Conservation (phyloP, 129 eudicot genomes). For the Chrysanthemum makinoi region DNA sequence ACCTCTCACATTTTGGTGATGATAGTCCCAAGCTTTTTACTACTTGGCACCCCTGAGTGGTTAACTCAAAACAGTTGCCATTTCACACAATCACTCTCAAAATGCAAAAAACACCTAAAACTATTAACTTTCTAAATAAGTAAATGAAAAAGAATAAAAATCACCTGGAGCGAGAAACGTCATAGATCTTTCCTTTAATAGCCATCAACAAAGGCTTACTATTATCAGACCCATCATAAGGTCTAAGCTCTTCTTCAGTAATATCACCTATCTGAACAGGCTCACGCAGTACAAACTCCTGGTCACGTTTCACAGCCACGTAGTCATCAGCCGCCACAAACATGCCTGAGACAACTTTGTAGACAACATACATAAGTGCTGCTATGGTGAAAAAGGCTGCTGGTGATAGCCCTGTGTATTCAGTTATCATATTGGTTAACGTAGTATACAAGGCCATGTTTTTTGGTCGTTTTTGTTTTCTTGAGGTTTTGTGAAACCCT, state of each 20-base stretch:
- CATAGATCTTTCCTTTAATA: conserved; percentile 82
- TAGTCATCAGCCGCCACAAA: conserved; percentile 69
- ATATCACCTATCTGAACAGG: conserved; percentile 77
- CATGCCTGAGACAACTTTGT: conserved; percentile 61
- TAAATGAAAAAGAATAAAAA: no score
- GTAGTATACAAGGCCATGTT: conserved; percentile 32
- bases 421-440: conserved; percentile 36
- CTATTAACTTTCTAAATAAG: no score
- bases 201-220: conserved; percentile 84
- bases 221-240: conserved; percentile 73
- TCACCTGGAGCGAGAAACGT: conserved; percentile 80
- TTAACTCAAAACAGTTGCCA: no score
- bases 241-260: conserved; percentile 57
- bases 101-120: no score
- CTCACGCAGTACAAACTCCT: conserved; percentile 41
- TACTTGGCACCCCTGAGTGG: no score
- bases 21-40: no score
- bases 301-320: conserved; percentile 53
- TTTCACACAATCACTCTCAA: no score
- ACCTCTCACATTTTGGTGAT: no score
- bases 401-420: conserved; percentile 80
- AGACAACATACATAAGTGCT: conserved; percentile 55
- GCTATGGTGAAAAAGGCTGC: conserved; percentile 60
- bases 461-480: not conserved
- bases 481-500: no score